Conservation (phyloP, 2,329 filamentous ascomycete genomes). For the Colletotrichum chrysophilum region DNA sequence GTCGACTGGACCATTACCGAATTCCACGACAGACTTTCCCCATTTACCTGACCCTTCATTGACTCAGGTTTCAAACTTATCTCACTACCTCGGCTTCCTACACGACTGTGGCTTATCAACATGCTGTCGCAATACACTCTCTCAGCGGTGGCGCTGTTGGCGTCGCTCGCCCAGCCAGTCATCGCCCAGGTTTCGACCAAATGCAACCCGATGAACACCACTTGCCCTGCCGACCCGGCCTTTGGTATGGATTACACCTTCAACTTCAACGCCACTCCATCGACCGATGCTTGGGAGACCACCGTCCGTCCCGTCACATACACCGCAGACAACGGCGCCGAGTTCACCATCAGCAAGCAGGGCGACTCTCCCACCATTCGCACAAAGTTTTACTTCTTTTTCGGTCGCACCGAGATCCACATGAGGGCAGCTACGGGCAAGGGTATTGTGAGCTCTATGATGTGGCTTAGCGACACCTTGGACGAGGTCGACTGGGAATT, state of each 20-base stretch:
- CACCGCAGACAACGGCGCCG: slow-evolving; percentile 65
- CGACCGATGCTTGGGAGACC: slow-evolving; percentile 69
- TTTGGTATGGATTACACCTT: slow-evolving; percentile 69
- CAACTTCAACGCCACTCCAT: slow-evolving; percentile 68
- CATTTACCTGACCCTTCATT: background rate
- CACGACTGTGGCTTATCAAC: slow-evolving; percentile 19
- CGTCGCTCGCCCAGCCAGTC: slow-evolving; percentile 49
- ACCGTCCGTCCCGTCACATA: slow-evolving; percentile 71
- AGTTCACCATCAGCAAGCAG: slow-evolving; percentile 73
- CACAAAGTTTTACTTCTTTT: slow-evolving; percentile 86
- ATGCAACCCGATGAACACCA: slow-evolving; percentile 78
- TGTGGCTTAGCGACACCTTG: slow-evolving; percentile 81
- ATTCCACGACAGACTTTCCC: background rate
- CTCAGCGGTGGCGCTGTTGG: slow-evolving; percentile 45
- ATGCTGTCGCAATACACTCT: slow-evolving; percentile 30
- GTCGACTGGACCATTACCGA: background rate
- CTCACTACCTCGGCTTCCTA: background rate
- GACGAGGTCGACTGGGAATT: slow-evolving; percentile 93
- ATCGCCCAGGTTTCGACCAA: slow-evolving; percentile 76
- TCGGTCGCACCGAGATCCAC: slow-evolving; percentile 77
- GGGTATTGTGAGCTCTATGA: slow-evolving; percentile 83
- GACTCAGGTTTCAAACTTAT: background rate
- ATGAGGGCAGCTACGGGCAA: slow-evolving; percentile 77
- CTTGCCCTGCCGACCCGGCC: slow-evolving; percentile 74
- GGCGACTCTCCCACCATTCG: slow-evolving; percentile 81